Evolutionary conservation across 345 rosid genomes (phyloP).

Genomic region (Acer saccharum): DNA sequence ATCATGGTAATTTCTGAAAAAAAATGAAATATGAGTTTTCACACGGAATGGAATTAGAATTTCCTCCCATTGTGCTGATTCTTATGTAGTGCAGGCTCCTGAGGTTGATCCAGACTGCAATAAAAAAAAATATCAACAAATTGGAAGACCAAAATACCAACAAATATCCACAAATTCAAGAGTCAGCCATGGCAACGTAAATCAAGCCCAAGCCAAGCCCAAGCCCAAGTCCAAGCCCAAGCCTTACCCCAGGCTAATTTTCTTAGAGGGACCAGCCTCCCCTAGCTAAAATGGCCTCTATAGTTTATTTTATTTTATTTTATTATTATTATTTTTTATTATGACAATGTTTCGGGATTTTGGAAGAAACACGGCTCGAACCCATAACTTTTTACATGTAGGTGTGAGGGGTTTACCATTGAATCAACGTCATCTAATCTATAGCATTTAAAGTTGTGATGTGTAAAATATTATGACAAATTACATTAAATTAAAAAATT

Average conservation of each 20-base stretch:
- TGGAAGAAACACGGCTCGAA: no score
- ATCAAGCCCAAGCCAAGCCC: background rate
- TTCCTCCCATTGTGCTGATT: background rate
- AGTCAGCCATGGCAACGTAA: background rate
- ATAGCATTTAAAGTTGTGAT: no score
- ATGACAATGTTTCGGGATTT: no score
- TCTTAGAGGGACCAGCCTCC: background rate
- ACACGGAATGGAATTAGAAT: background rate
- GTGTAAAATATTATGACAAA: no score
- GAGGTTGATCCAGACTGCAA: constrained; percentile 53
- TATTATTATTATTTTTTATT: no score
- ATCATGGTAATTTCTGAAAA: background rate
- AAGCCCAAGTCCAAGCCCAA: background rate
- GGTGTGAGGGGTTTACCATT: no score
- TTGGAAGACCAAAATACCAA: background rate
- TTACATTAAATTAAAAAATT: background rate
- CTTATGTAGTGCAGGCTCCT: constrained; percentile 34
- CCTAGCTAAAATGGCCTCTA: no score
- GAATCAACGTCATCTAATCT: no score
- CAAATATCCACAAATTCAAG: background rate
- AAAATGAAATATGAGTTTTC: background rate
- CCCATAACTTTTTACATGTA: no score
- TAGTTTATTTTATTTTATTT: no score
- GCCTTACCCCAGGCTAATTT: no score
- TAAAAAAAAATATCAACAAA: background rate